Conservation (phyloP, 2,329 filamentous ascomycete genomes). For the Graphiopsis chlorocephala region DNA sequence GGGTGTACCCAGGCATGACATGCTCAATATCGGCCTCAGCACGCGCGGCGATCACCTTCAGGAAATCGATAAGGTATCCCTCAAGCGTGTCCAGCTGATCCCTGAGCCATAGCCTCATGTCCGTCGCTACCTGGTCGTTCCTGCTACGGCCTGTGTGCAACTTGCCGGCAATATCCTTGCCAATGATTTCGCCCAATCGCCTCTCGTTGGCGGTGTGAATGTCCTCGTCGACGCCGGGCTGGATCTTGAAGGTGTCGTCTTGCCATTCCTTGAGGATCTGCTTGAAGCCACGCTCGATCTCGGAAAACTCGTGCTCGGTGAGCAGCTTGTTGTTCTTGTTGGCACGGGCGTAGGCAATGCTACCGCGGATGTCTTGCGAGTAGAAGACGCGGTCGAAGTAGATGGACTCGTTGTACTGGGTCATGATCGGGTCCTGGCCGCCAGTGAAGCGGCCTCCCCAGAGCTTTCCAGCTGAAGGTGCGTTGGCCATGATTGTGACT, state of each 20-base stretch:
- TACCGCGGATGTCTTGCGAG: constrained; percentile 75
- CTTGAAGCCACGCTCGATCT: constrained; percentile 70
- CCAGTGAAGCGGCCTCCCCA: constrained; percentile 65
- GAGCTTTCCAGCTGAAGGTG: constrained; percentile 45
- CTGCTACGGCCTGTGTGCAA: constrained; percentile 82
- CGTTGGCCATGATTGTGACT: constrained; percentile 20
- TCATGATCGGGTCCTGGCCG: constrained; percentile 81
- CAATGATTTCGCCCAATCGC: constrained; percentile 72
- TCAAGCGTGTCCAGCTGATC: constrained; percentile 72
- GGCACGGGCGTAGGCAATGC: constrained; percentile 76
- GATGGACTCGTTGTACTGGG: constrained; percentile 78
- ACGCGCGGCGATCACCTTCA: constrained; percentile 65
- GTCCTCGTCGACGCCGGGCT: constrained; percentile 51
- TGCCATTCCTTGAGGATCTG: constrained; percentile 54
- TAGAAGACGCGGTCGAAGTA: constrained; percentile 76
- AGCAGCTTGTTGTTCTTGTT: constrained; percentile 75
- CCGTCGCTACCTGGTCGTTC: constrained; percentile 86
- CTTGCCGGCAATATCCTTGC: constrained; percentile 81
- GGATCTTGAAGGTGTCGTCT: constrained; percentile 43
- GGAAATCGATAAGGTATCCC: constrained; percentile 62
- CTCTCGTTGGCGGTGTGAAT: constrained; percentile 57
- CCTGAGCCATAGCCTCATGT: constrained; percentile 86
- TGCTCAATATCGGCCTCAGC: constrained; percentile 73
- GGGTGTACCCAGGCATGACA: constrained; percentile 86
- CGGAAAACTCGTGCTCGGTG: constrained; percentile 66